Evolutionary conservation across 257 asterid genomes (phyloP), one percentile per base, ranked within the genome.

Genomic region (Penstemon davidsonii): DNA sequence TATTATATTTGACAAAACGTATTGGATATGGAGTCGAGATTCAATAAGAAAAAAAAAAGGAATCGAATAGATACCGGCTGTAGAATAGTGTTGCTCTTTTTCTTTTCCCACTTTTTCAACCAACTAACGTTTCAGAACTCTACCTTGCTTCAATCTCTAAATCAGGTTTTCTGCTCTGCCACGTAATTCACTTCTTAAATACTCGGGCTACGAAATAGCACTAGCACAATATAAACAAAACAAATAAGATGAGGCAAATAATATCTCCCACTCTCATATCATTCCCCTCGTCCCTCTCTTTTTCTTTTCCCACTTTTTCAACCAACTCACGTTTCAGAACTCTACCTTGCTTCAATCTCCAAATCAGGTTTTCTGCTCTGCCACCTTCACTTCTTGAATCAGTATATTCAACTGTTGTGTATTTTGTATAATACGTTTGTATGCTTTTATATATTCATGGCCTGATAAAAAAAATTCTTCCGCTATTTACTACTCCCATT

Each of bases 81-180:
- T 15, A 15, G 18, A 15, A 15, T 15, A 15, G 18, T 15, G 18
- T 15, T 15, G 18, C 10, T 55, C 18, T 51, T 15, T 42, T 62
- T 41, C 37, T 63, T 60, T 60, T 49, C 45, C n/a, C 63, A 36
- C 66, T 66, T 67, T 57, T 70, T 64, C 72, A 56, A 6, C 56
- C 68, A 42, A 33, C 51, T 70, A 76, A 11, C 62, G 80, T 61
- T 72, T 58, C 51, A 45, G 39, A 61, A 58, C 50, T 41, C 55
- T 44, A n/a, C 74, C 68, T 73, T 38, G 76, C 65, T 60, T 79
- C 63, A 82, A 68, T 13, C 71, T 79, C 62, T 76, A 50, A 7
- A 63, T 68, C 80, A 82, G 87, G 87, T 49, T 82, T 70, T 47
- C 53, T 15, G 67, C 67, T 71, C 65, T 51, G 66, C 61, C 33